These are phyloP conservation scores for Flaveria robusta DNA, from an alignment of 129 eudicot species.

Conservation along the genomic window DNA sequence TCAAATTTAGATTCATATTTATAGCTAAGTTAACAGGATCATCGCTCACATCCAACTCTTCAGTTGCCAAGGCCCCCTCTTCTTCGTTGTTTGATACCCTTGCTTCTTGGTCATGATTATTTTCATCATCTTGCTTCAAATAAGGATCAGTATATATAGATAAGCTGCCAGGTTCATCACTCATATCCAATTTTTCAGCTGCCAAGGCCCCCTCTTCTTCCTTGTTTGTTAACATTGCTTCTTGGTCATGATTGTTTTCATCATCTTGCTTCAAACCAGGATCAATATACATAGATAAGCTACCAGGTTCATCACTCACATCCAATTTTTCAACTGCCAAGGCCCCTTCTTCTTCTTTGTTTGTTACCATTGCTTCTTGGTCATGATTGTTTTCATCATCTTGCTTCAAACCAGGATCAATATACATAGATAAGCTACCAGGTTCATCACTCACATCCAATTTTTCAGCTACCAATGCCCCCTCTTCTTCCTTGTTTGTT, in stretches of 20 bases:
- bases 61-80: slow-evolving; percentile 1
- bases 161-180: slow-evolving; percentile 58
- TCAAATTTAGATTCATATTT: slow-evolving; percentile 36
- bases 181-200: neutral
- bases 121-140: slow-evolving; percentile 6
- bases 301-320: slow-evolving; percentile 51
- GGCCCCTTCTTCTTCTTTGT: slow-evolving; percentile 6
- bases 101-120: slow-evolving; percentile 6
- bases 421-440: slow-evolving; percentile 41
- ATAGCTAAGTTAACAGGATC: slow-evolving; percentile 46
- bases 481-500: neutral
- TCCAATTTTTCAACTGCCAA: neutral
- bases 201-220: slow-evolving; percentile 6
- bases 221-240: slow-evolving; percentile 2
- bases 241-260: neutral
- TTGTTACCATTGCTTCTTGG: slow-evolving; percentile 14
- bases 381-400: neutral
- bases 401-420: slow-evolving; percentile 33
- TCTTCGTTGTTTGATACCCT: neutral
- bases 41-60: slow-evolving; percentile 35
- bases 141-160: slow-evolving; percentile 37
- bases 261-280: slow-evolving; percentile 7
- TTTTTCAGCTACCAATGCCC: neutral
- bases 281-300: slow-evolving; percentile 43
- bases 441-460: slow-evolving; percentile 41